Evolutionary conservation across 2,329 filamentous ascomycete species (phyloP).

Genomic region (Botrytis galanthina): DNA sequence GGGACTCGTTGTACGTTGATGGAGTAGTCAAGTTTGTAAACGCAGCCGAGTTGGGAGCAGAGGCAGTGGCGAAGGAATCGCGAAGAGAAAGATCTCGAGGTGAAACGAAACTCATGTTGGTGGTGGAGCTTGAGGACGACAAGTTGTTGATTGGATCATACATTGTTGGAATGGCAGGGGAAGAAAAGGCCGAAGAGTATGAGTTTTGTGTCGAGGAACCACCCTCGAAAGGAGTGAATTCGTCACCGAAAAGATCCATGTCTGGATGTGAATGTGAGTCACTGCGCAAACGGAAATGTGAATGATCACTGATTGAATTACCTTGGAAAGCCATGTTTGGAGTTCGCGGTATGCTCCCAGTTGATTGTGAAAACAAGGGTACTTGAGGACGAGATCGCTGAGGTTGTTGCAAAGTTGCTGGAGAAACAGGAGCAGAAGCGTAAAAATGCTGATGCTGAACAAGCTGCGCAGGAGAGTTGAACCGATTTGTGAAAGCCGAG

Average conservation of each 20-base stretch:
- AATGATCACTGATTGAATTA: slow-evolving; percentile 40
- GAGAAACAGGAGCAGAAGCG: slow-evolving; percentile 63
- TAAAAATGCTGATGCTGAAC: slow-evolving; percentile 58
- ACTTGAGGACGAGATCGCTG: slow-evolving; percentile 64
- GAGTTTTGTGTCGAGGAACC: slow-evolving; percentile 35
- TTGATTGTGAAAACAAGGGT: slow-evolving; percentile 65
- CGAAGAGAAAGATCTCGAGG: slow-evolving; percentile 76
- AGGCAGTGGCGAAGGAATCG: slow-evolving; percentile 59
- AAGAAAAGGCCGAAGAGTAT: slow-evolving; percentile 35
- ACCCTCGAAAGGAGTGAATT: slow-evolving; percentile 55
- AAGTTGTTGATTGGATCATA: slow-evolving; percentile 49
- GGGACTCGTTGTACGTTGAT: slow-evolving; percentile 74
- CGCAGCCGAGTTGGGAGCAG: slow-evolving; percentile 76
- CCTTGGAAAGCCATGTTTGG: slow-evolving; percentile 57
- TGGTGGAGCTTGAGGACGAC: slow-evolving; percentile 44
- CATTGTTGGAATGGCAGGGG: slow-evolving; percentile 41
- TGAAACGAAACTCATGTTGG: slow-evolving; percentile 70
- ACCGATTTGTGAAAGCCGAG: slow-evolving; percentile 56
- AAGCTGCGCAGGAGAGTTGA: slow-evolving; percentile 52
- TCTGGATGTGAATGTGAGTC: slow-evolving; percentile 45
- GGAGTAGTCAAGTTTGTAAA: slow-evolving; percentile 85
- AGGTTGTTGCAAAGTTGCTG: slow-evolving; percentile 54
- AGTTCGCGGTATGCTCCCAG: slow-evolving; percentile 48
- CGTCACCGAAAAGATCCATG: slow-evolving; percentile 51
- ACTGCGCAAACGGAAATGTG: slow-evolving; percentile 27